Evolutionary conservation across 345 rosid species (phyloP).

Genomic region (Eucalyptus regnans): DNA sequence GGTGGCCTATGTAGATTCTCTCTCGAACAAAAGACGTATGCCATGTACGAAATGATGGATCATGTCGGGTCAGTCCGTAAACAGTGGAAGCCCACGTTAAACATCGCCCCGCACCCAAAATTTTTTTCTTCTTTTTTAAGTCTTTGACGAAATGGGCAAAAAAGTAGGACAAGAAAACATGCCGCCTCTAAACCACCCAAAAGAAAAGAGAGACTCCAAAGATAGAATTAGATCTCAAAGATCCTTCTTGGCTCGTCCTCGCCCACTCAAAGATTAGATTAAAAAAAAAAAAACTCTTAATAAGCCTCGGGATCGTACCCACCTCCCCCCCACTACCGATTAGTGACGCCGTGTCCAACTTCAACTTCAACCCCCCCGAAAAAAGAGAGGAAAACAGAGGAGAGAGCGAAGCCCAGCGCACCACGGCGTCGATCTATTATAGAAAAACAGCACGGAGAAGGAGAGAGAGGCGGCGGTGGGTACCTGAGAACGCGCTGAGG

Average conservation of each 20-base stretch:
- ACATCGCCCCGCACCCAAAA: background rate
- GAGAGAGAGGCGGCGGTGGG: background rate
- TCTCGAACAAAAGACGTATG: background rate
- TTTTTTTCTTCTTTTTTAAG: background rate
- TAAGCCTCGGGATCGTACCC: background rate
- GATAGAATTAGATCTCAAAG: background rate
- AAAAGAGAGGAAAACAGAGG: background rate
- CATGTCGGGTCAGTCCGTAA: background rate
- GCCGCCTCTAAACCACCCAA: background rate
- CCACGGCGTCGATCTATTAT: background rate
- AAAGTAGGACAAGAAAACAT: background rate
- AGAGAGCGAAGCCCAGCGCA: background rate
- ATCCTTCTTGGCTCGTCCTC: background rate
- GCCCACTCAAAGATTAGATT: background rate
- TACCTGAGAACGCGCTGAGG: constrained; percentile 57
- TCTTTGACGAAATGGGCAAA: background rate
- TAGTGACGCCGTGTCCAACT: background rate
- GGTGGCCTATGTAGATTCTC: background rate
- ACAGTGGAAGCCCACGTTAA: background rate
- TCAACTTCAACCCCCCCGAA: background rate
- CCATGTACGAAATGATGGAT: background rate
- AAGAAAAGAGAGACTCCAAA: background rate
- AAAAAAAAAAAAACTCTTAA: background rate
- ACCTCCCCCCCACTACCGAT: background rate
- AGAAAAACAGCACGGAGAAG: background rate